A percentile compares a stretch with the other conserved stretches of the same genome.
Evolutionary conservation across 169 alveolate genomes (phyloP).

Genomic region (Plasmodium falciparum): DNA sequence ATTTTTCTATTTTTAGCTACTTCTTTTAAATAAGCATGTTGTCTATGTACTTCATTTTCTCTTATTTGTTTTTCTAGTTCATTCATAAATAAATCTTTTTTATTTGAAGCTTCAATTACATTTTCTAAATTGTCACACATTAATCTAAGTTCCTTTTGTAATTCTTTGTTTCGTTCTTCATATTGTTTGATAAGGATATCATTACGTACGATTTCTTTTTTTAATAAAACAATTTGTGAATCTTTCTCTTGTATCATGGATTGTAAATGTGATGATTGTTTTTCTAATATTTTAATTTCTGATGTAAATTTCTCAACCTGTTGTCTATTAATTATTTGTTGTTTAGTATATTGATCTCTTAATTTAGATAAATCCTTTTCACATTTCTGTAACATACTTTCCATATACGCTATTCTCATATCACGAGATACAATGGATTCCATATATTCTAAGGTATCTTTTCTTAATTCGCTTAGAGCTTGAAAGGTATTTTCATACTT

Average conservation of each 20-base stretch:
- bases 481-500: slow-evolving; percentile 73
- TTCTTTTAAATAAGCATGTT: slow-evolving; percentile 72
- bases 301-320: slow-evolving; percentile 39
- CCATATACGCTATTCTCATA: slow-evolving; percentile 76
- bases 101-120: slow-evolving; percentile 76
- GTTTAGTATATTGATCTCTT: slow-evolving; percentile 36
- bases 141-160: slow-evolving; percentile 62
- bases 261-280: slow-evolving; percentile 69
- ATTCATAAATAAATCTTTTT: slow-evolving; percentile 73
- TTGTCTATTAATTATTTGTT: slow-evolving; percentile 38
- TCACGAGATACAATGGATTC: slow-evolving; percentile 77
- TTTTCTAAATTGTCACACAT: slow-evolving; percentile 76
- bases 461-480: slow-evolving; percentile 72
- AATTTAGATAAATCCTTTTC: slow-evolving; percentile 65
- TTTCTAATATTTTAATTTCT: slow-evolving; percentile 54
- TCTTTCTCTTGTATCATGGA: slow-evolving; percentile 75
- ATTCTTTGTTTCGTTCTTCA: slow-evolving; percentile 74
- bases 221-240: slow-evolving; percentile 69
- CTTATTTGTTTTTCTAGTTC: slow-evolving; percentile 72
- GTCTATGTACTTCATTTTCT: slow-evolving; percentile 77
- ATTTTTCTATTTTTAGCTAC: slow-evolving; percentile 77
- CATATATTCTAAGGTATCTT: slow-evolving; percentile 77
- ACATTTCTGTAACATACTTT: slow-evolving; percentile 66
- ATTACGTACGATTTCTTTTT: slow-evolving; percentile 73
- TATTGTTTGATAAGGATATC: slow-evolving; percentile 53